Percentiles rank a stretch among this genome's conserved stretches.
Conservation (phyloP, 305 asterid genomes). For the Rubia tinctorum region DNA sequence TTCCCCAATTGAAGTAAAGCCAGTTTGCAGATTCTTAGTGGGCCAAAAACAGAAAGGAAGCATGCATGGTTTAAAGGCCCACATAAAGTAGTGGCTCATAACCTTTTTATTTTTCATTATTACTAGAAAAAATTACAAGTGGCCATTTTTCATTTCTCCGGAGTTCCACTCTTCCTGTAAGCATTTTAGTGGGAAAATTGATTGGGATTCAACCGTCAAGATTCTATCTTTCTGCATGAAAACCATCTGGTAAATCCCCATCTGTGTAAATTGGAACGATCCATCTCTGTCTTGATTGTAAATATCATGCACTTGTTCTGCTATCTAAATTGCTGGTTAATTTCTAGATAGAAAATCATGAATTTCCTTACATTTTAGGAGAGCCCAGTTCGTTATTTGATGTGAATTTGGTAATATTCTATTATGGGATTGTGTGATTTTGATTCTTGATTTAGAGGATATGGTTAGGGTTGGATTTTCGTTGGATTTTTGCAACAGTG, state of each 20-base stretch:
- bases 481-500: neutral
- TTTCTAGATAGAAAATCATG: neutral
- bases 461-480: neutral
- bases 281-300: neutral
- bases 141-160: neutral
- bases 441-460: neutral
- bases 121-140: no score
- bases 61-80: no score
- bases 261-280: neutral
- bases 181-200: neutral
- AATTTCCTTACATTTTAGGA: neutral
- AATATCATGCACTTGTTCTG: neutral
- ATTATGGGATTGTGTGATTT: neutral
- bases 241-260: constrained; percentile 7
- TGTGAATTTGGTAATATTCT: neutral
- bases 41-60: neutral
- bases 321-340: neutral
- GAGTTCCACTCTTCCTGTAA: neutral
- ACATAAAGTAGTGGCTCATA: neutral
- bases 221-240: neutral
- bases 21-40: no score
- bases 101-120: neutral
- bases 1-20: neutral
- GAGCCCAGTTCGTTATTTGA: neutral
- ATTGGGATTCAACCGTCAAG: neutral